A percentile compares a stretch with the other conserved stretches of the same genome.
These are phyloP conservation scores for Pharus latifolius DNA, from an alignment of 176 grass and related monocot genomes.

Conservation along the genomic window DNA sequence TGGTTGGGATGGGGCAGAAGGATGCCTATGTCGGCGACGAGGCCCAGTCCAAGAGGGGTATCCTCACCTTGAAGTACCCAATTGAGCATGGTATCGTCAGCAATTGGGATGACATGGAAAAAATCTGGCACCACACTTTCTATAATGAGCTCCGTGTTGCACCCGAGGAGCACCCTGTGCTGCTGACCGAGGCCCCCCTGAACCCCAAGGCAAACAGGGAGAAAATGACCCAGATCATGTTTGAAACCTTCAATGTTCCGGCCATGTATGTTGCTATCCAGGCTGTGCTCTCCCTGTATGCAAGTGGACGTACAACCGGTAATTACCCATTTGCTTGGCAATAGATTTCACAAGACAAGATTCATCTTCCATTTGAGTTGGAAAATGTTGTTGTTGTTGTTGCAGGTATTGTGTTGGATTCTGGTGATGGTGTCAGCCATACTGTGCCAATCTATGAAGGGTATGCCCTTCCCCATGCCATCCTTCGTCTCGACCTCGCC, in stretches of 20 bases:
- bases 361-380: neutral
- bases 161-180: slow-evolving; percentile 29
- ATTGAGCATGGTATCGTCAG: slow-evolving; percentile 42
- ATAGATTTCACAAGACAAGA: neutral
- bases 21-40: slow-evolving; percentile 35
- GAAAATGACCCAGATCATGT: slow-evolving; percentile 50
- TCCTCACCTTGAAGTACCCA: slow-evolving; percentile 34
- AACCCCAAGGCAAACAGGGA: slow-evolving; percentile 46
- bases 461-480: slow-evolving; percentile 30
- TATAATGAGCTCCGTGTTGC: slow-evolving; percentile 40
- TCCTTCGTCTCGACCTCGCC: slow-evolving; percentile 33
- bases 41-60: slow-evolving; percentile 38
- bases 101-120: slow-evolving; percentile 50
- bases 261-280: slow-evolving; percentile 44
- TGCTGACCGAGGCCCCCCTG: slow-evolving; percentile 27
- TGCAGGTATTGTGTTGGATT: slow-evolving; percentile 39
- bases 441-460: slow-evolving; percentile 50
- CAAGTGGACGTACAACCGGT: slow-evolving; percentile 47
- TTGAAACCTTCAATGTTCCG: slow-evolving; percentile 32
- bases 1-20: slow-evolving; percentile 48
- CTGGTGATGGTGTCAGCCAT: slow-evolving; percentile 44
- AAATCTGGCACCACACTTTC: slow-evolving; percentile 45
- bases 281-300: slow-evolving; percentile 37
- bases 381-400: neutral
- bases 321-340: neutral